Percentiles rank a stretch among this genome's conserved stretches.
Evolutionary conservation across 441 rosid species (phyloP).

Genomic region (Aleurites moluccanus): DNA sequence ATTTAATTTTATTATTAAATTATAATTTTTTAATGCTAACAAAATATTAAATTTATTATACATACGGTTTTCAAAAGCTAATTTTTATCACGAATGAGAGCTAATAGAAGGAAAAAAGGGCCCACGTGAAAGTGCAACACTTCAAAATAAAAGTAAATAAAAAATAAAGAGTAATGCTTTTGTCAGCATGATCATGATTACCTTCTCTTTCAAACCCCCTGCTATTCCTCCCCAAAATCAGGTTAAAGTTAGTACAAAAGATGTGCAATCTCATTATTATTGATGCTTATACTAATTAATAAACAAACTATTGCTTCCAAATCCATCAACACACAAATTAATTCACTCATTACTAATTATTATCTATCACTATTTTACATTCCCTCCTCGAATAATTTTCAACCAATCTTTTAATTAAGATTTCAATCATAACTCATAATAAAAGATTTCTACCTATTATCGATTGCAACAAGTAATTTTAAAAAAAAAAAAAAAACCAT

Average conservation of each 20-base stretch:
- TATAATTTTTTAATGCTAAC: too few species aligned
- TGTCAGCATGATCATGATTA: background rate
- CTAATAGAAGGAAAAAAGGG: slow-evolving; percentile 14
- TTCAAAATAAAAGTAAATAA: slow-evolving; percentile 2
- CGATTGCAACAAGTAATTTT: too few species aligned
- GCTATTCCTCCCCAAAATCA: background rate
- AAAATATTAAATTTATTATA: too few species aligned
- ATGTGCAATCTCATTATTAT: background rate
- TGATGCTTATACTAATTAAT: background rate
- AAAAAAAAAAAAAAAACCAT: too few species aligned
- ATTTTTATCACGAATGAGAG: too few species aligned
- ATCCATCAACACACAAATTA: background rate
- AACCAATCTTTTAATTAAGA: too few species aligned
- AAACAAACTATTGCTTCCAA: background rate
- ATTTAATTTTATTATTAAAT: too few species aligned
- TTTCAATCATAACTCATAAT: too few species aligned
- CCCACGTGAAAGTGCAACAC: slow-evolving; percentile 19
- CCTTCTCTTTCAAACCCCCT: background rate
- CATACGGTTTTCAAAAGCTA: too few species aligned
- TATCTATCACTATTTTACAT: background rate
- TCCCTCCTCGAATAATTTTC: too few species aligned
- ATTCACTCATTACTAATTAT: background rate
- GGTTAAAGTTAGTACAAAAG: background rate
- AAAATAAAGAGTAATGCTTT: background rate
- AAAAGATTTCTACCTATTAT: too few species aligned